A percentile compares a stretch with the other conserved stretches of the same genome.
phyloP scores from a whole-genome alignment of 495 filamentous ascomycete genomes.

The Xylaria intraflava region DNA sequence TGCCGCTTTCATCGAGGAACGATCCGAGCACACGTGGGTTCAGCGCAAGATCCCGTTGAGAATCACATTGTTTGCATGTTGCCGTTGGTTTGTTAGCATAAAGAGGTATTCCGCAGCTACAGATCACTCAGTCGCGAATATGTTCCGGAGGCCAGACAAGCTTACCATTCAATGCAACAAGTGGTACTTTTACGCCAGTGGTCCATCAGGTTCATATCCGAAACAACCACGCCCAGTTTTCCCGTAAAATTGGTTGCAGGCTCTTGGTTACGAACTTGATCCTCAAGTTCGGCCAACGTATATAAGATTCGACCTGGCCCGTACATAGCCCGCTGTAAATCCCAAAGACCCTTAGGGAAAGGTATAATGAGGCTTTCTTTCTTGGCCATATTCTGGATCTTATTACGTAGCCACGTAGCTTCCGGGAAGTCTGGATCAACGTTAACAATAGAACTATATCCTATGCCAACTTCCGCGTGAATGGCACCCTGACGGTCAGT shows the following conservation, averaged over 20 bases:
- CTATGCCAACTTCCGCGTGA: slow-evolving; percentile 35
- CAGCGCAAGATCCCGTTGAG: slow-evolving; percentile 35
- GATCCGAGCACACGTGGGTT: slow-evolving; percentile 51
- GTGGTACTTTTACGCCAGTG: slow-evolving; percentile 42
- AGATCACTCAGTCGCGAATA: background rate
- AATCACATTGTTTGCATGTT: slow-evolving; percentile 50
- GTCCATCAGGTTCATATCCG: slow-evolving; percentile 46
- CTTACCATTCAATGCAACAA: slow-evolving; percentile 53
- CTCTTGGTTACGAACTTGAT: slow-evolving; percentile 39
- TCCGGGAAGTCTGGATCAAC: slow-evolving; percentile 53
- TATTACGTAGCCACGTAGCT: slow-evolving; percentile 50
- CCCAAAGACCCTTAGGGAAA: slow-evolving; percentile 48
- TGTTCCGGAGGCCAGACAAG: slow-evolving; percentile 1
- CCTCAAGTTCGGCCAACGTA: slow-evolving; percentile 54
- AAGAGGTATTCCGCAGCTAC: slow-evolving; percentile 51
- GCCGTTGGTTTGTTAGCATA: slow-evolving; percentile 43
- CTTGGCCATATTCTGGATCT: slow-evolving; percentile 43
- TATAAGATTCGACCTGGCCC: slow-evolving; percentile 46
- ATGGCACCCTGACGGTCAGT: slow-evolving; percentile 16
- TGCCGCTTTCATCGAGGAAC: slow-evolving; percentile 52
- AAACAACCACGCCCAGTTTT: slow-evolving; percentile 52
- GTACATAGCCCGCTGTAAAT: slow-evolving; percentile 38
- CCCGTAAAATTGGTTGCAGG: slow-evolving; percentile 44
- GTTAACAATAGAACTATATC: slow-evolving; percentile 45
- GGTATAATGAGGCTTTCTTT: slow-evolving; percentile 48